phyloP scores from a whole-genome alignment of 1,284 basidiomycete genomes.

The Microstroma glucosiphilum region DNA sequence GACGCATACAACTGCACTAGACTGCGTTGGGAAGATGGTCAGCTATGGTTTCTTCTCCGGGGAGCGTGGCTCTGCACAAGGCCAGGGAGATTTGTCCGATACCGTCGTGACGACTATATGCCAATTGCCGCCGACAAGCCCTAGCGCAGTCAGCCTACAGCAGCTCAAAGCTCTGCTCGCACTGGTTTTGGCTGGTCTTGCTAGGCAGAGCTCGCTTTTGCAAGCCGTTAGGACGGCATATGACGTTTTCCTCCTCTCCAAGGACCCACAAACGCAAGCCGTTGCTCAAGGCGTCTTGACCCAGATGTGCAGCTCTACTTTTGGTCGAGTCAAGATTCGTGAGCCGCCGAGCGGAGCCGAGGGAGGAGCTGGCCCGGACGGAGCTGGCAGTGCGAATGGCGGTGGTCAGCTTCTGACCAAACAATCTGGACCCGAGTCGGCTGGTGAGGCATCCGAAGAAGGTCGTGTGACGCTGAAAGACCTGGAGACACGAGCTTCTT shows the following conservation, averaged over 20 bases:
- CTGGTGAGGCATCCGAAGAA: conserved; percentile 9
- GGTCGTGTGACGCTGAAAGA: conserved; percentile 12
- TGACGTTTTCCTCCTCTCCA: conserved; percentile 48
- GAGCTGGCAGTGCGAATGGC: background rate
- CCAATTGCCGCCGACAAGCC: conserved; percentile 10
- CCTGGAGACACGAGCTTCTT: conserved; percentile 9
- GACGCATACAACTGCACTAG: conserved; percentile 41
- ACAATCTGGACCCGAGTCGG: background rate
- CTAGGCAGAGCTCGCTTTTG: conserved; percentile 46
- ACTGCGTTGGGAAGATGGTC: conserved; percentile 50
- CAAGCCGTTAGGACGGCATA: conserved; percentile 54
- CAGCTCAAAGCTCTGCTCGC: conserved; percentile 50
- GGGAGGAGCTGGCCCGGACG: background rate
- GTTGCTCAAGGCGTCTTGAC: conserved; percentile 48
- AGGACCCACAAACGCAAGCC: conserved; percentile 43
- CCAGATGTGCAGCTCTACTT: conserved; percentile 49
- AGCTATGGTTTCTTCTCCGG: conserved; percentile 49
- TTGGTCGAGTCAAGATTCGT: conserved; percentile 29
- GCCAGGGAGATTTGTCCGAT: conserved; percentile 26
- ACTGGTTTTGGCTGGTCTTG: conserved; percentile 41
- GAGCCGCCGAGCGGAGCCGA: too few species aligned
- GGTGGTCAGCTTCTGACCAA: background rate
- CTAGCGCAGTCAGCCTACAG: conserved; percentile 31
- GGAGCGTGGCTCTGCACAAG: conserved; percentile 21
- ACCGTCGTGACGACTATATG: conserved; percentile 49